Evolutionary conservation across 345 rosid species (phyloP), one percentile per base, ranked within the genome.

Genomic region (Lepidium africanum): DNA sequence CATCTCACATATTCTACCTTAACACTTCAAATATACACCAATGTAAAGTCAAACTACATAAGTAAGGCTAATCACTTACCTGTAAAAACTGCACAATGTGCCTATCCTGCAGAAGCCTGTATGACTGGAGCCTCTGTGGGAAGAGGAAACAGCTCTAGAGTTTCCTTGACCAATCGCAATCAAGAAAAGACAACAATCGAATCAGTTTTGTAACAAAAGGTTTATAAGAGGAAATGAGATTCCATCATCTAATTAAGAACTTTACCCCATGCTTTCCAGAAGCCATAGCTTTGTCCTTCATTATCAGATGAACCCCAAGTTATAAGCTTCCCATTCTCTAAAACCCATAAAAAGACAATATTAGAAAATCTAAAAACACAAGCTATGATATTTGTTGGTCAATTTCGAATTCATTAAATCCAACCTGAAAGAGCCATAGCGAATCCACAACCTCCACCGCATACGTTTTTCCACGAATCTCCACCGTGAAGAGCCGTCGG

Each of bases 181-280:
- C 49, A 51, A 65, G 65, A 19, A 52, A 65, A 65, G 3, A 76
- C 62, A 39, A 47, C 19, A 76, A 19, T 3, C 7, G 58, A 59
- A 75, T 65, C 80, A 86, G 63, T 16, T 39, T 46, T 65, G 41
- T 15, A 25, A 15, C n/a, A 48, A 51, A 55, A 47, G 57, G 55
- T 13, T 38, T n/a, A 65, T 5, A 65, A 59, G n/a, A 75, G 66
- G 16, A 48, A 17, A 11, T 32, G 58, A 25, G 9, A 11, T 51
- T 72, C 10, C 23, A 73, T 61, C 59, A 65, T 60, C 61, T 69
- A 25, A 48, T 55, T 35, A 54, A 49, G 36, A 56, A 52, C 45
- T 62, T 75, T 88, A 91, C 93, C 93, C 96, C 94, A 81, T 89
- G 96, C 81, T 78, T 84, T 67, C 96, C 96, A 25, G 84, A 81